A percentile compares a stretch with the other conserved stretches of the same genome.
Evolutionary conservation across 306 rosid genomes (phyloP).

Genomic region (Heteromeles arbutifolia): DNA sequence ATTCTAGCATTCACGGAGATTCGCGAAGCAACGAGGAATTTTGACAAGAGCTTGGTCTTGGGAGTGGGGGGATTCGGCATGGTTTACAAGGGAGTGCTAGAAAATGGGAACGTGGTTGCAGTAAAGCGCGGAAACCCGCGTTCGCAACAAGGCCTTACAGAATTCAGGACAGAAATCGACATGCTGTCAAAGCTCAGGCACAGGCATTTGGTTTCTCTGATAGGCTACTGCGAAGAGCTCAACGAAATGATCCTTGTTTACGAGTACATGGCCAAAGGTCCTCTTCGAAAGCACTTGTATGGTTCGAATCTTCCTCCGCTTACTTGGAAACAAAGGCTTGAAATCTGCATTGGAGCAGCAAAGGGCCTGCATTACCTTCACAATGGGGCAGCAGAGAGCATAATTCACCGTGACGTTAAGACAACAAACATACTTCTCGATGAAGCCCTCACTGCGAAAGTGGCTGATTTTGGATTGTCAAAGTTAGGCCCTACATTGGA

Average conservation of each 20-base stretch:
- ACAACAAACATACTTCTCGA: constrained; percentile 37
- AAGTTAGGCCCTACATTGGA: constrained; percentile 34
- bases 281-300: constrained; percentile 29
- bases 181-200: constrained; percentile 37
- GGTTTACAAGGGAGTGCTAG: constrained; percentile 31
- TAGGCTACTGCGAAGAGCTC: constrained; percentile 34
- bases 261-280: constrained; percentile 36
- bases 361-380: constrained; percentile 38
- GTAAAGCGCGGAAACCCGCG: constrained; percentile 27
- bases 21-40: constrained; percentile 23
- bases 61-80: constrained; percentile 42
- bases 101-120: constrained; percentile 29
- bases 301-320: constrained; percentile 20
- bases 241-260: constrained; percentile 38
- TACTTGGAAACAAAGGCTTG: constrained; percentile 33
- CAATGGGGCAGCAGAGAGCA: constrained; percentile 27
- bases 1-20: constrained; percentile 24
- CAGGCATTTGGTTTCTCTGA: constrained; percentile 32
- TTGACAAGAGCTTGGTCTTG: constrained; percentile 26
- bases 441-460: constrained; percentile 27
- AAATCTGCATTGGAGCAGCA: constrained; percentile 40
- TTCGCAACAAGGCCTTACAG: constrained; percentile 27
- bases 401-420: constrained; percentile 34
- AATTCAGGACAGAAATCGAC: constrained; percentile 34
- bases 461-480: constrained; percentile 39